Percentiles rank a stretch among this genome's conserved stretches.
phyloP scores from a whole-genome alignment of 441 rosid species.

The Omphalea diandra region DNA sequence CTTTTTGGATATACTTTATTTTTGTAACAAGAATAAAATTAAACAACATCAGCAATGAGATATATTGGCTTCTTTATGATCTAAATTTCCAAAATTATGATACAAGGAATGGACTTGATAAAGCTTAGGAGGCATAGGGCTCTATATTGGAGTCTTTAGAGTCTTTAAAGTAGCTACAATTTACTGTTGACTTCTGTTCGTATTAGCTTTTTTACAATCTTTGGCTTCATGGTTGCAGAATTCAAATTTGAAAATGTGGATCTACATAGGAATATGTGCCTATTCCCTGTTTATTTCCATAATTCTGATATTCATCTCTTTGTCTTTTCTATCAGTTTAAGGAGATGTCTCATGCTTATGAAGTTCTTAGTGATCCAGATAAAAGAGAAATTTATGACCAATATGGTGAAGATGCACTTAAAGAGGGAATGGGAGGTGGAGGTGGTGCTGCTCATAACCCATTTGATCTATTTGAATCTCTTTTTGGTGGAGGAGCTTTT shows the following conservation, averaged over 20 bases:
- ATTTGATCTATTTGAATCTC: slow-evolving; percentile 69
- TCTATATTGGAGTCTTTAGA: too few relatives aligned
- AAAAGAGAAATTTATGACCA: slow-evolving; percentile 84
- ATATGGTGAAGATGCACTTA: slow-evolving; percentile 91
- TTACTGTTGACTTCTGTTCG: not conserved
- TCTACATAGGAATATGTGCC: not conserved
- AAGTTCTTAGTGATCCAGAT: slow-evolving; percentile 81
- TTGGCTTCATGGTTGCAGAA: not conserved
- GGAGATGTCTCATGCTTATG: slow-evolving; percentile 92
- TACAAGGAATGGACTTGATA: too few relatives aligned
- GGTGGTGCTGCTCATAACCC: slow-evolving; percentile 66
- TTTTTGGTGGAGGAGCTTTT: slow-evolving; percentile 67
- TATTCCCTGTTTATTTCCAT: not conserved
- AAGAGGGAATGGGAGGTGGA: slow-evolving; percentile 78
- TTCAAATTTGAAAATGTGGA: not conserved
- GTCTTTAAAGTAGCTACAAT: too few relatives aligned
- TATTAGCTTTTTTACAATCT: not conserved
- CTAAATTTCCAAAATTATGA: too few relatives aligned
- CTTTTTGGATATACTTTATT: too few relatives aligned
- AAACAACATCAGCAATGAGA: too few relatives aligned
- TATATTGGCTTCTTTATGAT: too few relatives aligned
- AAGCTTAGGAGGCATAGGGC: too few relatives aligned
- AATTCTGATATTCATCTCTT: slow-evolving; percentile 11
- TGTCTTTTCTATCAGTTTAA: slow-evolving; percentile 52
- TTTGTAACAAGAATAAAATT: too few relatives aligned